Evolutionary conservation across 1,139 yeast species (phyloP).

Genomic region (Suhomyces atakaporum): DNA sequence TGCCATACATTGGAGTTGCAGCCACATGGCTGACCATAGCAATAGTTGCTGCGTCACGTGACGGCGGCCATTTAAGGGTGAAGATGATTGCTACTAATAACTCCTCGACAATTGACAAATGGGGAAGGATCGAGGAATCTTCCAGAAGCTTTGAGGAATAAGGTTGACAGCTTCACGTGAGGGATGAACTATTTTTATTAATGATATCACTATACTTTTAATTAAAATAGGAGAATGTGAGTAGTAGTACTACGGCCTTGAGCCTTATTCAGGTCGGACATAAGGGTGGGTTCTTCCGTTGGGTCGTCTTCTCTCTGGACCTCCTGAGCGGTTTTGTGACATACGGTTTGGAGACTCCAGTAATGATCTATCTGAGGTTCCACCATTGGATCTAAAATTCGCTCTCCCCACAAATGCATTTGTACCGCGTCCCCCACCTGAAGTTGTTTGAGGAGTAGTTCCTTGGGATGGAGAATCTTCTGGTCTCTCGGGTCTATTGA

Average conservation of each 20-base stretch:
- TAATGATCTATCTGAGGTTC: not conserved
- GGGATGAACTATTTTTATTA: too few species aligned
- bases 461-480: conserved; percentile 4
- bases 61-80: too few species aligned
- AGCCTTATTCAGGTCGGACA: conserved; percentile 22
- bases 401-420: not conserved
- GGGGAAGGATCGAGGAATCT: not conserved
- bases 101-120: too few species aligned
- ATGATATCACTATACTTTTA: too few species aligned
- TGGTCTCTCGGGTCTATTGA: conserved; percentile 1
- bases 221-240: not conserved
- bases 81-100: too few species aligned
- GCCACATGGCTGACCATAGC: conserved; percentile 4
- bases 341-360: conserved; percentile 1
- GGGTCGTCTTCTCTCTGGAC: conserved; percentile 34
- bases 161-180: too few species aligned
- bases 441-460: not conserved
- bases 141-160: too few species aligned
- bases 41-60: conserved; percentile 7
- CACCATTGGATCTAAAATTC: not conserved
- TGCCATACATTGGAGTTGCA: not conserved
- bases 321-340: conserved; percentile 21
- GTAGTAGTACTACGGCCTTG: not conserved
- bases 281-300: conserved; percentile 33
- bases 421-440: conserved; percentile 1